Percentiles rank a stretch among this genome's conserved stretches.
phyloP scores from a whole-genome alignment of 352 stramenopile species.

The Globisporangium okanoganense region DNA sequence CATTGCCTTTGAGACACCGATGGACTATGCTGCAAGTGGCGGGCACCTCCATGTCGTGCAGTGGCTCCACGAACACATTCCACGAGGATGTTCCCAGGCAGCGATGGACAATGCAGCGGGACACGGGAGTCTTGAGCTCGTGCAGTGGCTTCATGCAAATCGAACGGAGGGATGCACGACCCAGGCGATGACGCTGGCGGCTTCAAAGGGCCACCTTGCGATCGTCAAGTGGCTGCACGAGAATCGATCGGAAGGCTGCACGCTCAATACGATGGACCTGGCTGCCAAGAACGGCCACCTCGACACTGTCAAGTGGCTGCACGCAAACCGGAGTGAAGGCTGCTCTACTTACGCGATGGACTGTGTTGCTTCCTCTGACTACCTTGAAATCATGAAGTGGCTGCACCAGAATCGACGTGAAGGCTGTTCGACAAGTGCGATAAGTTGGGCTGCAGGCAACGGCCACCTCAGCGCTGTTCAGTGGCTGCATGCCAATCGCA shows the following conservation, averaged over 20 bases:
- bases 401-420: no score
- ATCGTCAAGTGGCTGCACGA: not conserved
- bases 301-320: not conserved
- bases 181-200: not conserved
- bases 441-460: no score
- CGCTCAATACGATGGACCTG: not conserved
- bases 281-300: not conserved
- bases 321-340: no score
- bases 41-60: not conserved
- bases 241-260: not conserved
- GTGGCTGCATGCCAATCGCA: no score
- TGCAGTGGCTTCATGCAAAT: constrained; percentile 1
- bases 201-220: not conserved
- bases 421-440: no score
- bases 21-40: not conserved
- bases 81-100: not conserved
- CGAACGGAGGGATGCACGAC: not conserved
- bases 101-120: not conserved
- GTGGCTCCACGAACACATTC: not conserved
- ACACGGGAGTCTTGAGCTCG: not conserved
- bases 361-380: no score
- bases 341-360: no score
- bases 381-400: no score
- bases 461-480: no score
- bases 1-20: no score